Base-by-base conservation (phyloP, 2,329 filamentous ascomycete genomes). In the Botrytis hyacinthi region DNA sequence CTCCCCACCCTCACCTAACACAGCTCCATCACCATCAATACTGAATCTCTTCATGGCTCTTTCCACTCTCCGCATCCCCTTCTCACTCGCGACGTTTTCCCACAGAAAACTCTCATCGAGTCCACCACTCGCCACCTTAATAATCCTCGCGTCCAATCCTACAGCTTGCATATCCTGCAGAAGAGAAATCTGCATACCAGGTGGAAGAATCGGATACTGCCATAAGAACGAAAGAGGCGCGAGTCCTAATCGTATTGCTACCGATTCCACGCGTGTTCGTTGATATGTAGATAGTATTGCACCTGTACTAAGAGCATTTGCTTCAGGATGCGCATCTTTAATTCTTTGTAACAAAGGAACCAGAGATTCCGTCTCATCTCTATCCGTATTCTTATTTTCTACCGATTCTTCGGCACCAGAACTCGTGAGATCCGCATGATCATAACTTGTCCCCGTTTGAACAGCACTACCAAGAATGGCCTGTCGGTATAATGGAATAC, bases 261-360 rank as follows among this genome's bases (percentile, higher is more conserved):
- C 91, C 73, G 93, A 95, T 84, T 99, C 96, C 68, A 99, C 92
- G n/a, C 96, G 88, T 1, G 95, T 98, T 73, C 96, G 91, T 83
- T 99, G 96, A 83, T 99, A 99, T 4, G 94, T 97, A 16, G 94
- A 97, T 54, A 98, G 84, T 75, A 99, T 97, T 32, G 96, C 96
- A 71, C 96, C 96, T 0, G 95, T 94, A 77, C 91, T 95, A 68
- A 99, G 85, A 46, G 95, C 96, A 81, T 97, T 95, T 70, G 93
- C 92, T 73, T 92, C 88, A 0, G 95, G 95, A 80, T 97, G 93
- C 2, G 84, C 86, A 16, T 83, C 80, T 80, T 90, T 88, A 74
- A 97, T 87, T 68, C 85, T 86, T 29, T 81, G 82, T n/a, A 99
- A 86, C 32, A 99, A 87, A 16, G 90, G 89, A 59, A 95, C 81